These are phyloP conservation scores for Aurantiochytrium sp. DNA, from an alignment of 108 stramenopile species.

Conservation along the genomic window DNA sequence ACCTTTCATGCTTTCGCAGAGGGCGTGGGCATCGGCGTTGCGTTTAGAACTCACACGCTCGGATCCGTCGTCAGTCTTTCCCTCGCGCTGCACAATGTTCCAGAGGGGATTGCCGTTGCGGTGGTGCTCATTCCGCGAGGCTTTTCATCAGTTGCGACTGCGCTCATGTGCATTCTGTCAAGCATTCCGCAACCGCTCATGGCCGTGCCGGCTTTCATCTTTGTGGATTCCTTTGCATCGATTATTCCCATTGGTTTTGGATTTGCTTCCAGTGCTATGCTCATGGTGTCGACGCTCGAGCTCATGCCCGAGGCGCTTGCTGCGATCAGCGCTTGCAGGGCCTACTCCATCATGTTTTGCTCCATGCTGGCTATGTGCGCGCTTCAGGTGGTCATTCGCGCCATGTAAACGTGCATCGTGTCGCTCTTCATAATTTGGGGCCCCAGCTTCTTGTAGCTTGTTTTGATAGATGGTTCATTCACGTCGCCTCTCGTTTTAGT, in stretches of 20 bases:
- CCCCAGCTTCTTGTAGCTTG: background rate
- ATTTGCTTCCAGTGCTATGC: constrained; percentile 97
- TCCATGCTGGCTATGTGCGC: background rate
- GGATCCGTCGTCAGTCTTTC: constrained; percentile 88
- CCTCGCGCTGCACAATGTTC: constrained; percentile 95
- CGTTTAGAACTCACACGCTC: constrained; percentile 78
- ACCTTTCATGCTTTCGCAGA: constrained; percentile 93
- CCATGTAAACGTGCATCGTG: background rate
- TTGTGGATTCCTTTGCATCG: constrained; percentile 84
- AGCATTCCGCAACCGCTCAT: constrained; percentile 93
- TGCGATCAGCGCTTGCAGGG: constrained; percentile 30
- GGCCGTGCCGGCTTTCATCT: constrained; percentile 92
- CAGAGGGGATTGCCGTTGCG: constrained; percentile 94
- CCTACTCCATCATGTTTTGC: background rate
- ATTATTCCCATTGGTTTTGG: constrained; percentile 90
- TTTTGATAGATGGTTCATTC: too few species aligned
- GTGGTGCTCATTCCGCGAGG: constrained; percentile 81
- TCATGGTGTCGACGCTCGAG: constrained; percentile 91
- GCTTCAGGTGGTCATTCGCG: background rate
- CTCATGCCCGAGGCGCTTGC: constrained; percentile 82
- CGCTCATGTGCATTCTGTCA: constrained; percentile 84
- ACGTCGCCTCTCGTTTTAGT: too few species aligned
- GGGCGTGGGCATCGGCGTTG: constrained; percentile 91
- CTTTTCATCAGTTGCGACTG: constrained; percentile 71
- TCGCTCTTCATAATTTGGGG: background rate